A percentile compares a stretch with the other conserved stretches of the same genome.
Conservation (phyloP, 1,284 basidiomycete genomes). For the Cerioporus squamosus region DNA sequence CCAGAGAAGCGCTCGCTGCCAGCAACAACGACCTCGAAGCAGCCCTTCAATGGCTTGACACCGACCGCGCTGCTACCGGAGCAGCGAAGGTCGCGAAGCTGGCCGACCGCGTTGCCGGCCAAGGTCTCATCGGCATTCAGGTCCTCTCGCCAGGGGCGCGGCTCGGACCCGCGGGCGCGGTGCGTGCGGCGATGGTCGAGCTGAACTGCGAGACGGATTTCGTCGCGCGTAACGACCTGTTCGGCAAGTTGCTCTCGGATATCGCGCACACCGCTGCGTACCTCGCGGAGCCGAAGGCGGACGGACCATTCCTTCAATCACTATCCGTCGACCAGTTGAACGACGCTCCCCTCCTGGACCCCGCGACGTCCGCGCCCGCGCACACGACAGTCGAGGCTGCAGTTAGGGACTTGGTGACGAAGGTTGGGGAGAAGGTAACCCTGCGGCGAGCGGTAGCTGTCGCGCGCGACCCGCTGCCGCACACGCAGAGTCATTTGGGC, state of each 20-base stretch:
- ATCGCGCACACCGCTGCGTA: slow-evolving; percentile 90
- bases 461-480: slow-evolving; percentile 59
- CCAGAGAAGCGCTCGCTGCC: slow-evolving; percentile 83
- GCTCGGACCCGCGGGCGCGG: slow-evolving; percentile 38
- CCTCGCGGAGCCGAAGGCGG: slow-evolving; percentile 59
- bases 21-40: slow-evolving; percentile 76
- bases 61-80: slow-evolving; percentile 73
- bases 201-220: slow-evolving; percentile 98
- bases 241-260: slow-evolving; percentile 76
- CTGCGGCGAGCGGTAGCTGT: slow-evolving; percentile 77
- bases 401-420: slow-evolving; percentile 81
- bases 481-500: slow-evolving; percentile 44
- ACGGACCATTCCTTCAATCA: slow-evolving; percentile 44
- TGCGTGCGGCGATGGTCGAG: slow-evolving; percentile 88
- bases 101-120: slow-evolving; percentile 68
- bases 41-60: slow-evolving; percentile 83
- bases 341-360: slow-evolving; percentile 71
- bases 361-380: slow-evolving; percentile 32
- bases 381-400: slow-evolving; percentile 67
- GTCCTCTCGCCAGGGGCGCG: slow-evolving; percentile 64
- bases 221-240: slow-evolving; percentile 88
- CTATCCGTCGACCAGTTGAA: slow-evolving; percentile 58
- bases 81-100: slow-evolving; percentile 87
- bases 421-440: slow-evolving; percentile 90
- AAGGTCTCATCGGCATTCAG: slow-evolving; percentile 82